Evolutionary conservation across 2,329 filamentous ascomycete species (phyloP).

Genomic region (Cladosporium velox): DNA sequence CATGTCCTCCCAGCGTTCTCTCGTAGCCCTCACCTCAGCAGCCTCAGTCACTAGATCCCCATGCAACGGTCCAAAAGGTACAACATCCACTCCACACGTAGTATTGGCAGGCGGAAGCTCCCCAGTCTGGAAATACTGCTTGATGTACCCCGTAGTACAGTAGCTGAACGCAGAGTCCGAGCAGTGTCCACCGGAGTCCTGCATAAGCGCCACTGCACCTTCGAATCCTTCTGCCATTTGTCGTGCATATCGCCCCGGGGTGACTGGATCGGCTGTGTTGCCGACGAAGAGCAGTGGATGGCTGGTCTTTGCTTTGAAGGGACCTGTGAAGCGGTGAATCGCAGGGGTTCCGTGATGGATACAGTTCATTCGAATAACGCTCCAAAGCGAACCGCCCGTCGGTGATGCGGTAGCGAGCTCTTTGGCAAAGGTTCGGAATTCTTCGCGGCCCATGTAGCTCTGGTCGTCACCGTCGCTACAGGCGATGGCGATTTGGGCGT

Average conservation of each 20-base stretch:
- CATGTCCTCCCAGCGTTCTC: neutral
- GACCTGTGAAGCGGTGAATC: slow-evolving; percentile 36
- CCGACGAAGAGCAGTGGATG: slow-evolving; percentile 37
- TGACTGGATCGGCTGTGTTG: slow-evolving; percentile 40
- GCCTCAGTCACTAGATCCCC: neutral
- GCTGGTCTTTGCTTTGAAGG: slow-evolving; percentile 32
- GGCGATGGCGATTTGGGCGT: slow-evolving; percentile 34
- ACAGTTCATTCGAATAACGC: slow-evolving; percentile 42
- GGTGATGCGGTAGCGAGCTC: slow-evolving; percentile 39
- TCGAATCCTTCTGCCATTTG: slow-evolving; percentile 40
- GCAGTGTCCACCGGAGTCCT: slow-evolving; percentile 39
- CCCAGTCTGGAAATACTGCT: slow-evolving; percentile 39
- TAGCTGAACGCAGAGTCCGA: slow-evolving; percentile 29
- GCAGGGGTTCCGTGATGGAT: slow-evolving; percentile 42
- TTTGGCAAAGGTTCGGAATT: slow-evolving; percentile 40
- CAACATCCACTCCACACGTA: slow-evolving; percentile 32
- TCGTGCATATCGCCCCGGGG: slow-evolving; percentile 34
- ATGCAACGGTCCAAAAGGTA: slow-evolving; percentile 30
- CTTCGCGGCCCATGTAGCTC: slow-evolving; percentile 26
- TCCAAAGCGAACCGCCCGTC: slow-evolving; percentile 41
- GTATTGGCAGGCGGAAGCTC: slow-evolving; percentile 32
- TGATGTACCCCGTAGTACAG: slow-evolving; percentile 35
- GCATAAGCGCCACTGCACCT: slow-evolving; percentile 36
- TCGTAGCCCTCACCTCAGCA: neutral
- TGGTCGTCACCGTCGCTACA: slow-evolving; percentile 44